These are phyloP conservation scores for Salix brachista DNA, from an alignment of 345 rosid species.

Conservation along the genomic window DNA sequence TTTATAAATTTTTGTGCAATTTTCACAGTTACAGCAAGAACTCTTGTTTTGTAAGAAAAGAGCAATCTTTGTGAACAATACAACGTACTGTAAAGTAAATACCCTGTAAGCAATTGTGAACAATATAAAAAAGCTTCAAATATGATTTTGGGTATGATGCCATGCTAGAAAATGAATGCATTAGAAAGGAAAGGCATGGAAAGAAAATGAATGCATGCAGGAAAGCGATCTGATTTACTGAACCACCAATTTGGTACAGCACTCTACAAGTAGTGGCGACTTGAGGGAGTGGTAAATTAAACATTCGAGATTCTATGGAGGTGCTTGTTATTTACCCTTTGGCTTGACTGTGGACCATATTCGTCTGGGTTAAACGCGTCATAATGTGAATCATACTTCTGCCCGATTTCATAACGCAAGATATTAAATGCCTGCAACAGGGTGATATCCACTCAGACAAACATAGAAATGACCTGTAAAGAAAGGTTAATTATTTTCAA, in stretches of 20 bases:
- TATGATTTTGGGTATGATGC: background rate
- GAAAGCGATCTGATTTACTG: background rate
- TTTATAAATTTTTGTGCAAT: background rate
- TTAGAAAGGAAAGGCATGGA: background rate
- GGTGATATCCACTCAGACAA: conserved; percentile 15
- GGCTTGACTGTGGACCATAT: conserved; percentile 61
- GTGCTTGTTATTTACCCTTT: conserved; percentile 48
- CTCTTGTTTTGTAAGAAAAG: background rate
- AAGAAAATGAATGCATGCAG: background rate
- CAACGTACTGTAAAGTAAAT: background rate
- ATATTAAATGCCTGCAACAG: conserved; percentile 32
- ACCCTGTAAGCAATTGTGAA: background rate
- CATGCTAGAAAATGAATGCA: background rate
- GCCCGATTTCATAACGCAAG: conserved; percentile 34
- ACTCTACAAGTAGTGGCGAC: background rate
- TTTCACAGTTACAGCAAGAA: background rate
- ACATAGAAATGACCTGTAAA: conserved; percentile 9
- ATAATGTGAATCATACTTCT: conserved; percentile 32
- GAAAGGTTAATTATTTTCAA: conserved; percentile 4
- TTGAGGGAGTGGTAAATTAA: background rate
- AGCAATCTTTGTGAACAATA: background rate
- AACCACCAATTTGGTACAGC: background rate
- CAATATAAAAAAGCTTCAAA: background rate
- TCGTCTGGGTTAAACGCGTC: conserved; percentile 28
- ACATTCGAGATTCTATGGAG: background rate